Conservation (phyloP, 306 rosid species). For the Lathyrus tuberosus region DNA sequence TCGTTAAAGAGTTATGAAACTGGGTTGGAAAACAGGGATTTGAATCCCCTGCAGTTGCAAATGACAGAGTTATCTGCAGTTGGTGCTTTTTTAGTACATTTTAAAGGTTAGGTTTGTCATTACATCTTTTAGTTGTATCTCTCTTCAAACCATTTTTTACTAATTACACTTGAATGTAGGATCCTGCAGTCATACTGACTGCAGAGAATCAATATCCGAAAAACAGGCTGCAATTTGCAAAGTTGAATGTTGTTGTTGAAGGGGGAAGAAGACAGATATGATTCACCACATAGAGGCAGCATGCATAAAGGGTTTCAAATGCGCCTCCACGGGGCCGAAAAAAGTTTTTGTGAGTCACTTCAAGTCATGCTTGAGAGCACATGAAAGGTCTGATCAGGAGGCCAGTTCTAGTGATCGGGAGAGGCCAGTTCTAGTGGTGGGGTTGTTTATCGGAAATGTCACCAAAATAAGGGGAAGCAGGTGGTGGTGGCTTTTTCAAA, state of each 20-base stretch:
- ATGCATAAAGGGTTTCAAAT: neutral
- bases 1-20: neutral
- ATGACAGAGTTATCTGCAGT: too few relatives aligned
- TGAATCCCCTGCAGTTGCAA: too few relatives aligned
- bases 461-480: neutral
- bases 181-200: neutral
- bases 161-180: too few relatives aligned
- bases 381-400: neutral
- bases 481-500: neutral
- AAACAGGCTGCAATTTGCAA: neutral
- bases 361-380: neutral
- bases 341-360: neutral
- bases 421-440: too few relatives aligned
- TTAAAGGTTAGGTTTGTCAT: too few relatives aligned
- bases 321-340: neutral
- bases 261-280: neutral
- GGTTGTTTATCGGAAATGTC: neutral
- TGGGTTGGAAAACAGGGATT: too few relatives aligned
- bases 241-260: neutral
- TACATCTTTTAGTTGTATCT: too few relatives aligned
- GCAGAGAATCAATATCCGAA: too few relatives aligned
- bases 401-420: neutral
- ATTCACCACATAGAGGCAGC: neutral
- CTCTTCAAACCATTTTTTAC: too few relatives aligned
- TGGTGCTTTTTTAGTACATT: too few relatives aligned